Conservation (phyloP, 805 yeast species). For the Henningerozyma blattae region DNA sequence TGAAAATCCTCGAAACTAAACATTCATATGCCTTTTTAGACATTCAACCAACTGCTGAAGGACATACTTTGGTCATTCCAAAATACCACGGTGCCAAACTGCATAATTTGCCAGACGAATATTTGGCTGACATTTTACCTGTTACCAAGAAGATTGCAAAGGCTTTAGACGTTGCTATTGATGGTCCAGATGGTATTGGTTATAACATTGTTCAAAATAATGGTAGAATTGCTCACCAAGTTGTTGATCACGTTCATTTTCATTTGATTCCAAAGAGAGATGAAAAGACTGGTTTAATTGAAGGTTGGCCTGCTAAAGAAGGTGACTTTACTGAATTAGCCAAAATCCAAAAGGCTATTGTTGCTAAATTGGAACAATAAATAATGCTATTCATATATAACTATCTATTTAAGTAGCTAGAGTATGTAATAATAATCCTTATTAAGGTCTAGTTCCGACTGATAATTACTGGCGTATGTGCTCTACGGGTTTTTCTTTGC, state of each 20-base stretch:
- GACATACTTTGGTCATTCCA: constrained; percentile 85
- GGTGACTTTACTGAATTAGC: constrained; percentile 68
- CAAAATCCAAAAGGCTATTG: constrained; percentile 48
- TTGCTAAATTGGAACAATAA: no score
- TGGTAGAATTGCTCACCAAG: constrained; percentile 91
- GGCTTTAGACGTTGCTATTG: constrained; percentile 51
- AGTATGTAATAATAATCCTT: no score
- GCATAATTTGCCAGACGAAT: constrained; percentile 88
- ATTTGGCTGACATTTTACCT: constrained; percentile 76
- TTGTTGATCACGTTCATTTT: constrained; percentile 92
- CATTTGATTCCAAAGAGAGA: constrained; percentile 88
- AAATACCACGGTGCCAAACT: constrained; percentile 88
- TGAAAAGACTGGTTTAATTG: constrained; percentile 59
- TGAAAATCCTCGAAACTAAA: constrained; percentile 81
- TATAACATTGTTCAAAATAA: constrained; percentile 89
- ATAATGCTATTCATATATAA: no score
- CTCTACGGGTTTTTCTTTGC: no score
- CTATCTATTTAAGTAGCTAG: no score
- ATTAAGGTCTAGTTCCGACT: no score
- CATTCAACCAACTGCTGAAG: constrained; percentile 83
- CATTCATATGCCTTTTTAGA: constrained; percentile 77
- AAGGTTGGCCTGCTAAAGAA: constrained; percentile 90
- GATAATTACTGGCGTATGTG: no score
- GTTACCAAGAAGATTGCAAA: constrained; percentile 76
- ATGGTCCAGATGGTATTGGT: constrained; percentile 48